Conservation (phyloP, 1,284 basidiomycete genomes). For the Neotropicomus parvogracilis region DNA sequence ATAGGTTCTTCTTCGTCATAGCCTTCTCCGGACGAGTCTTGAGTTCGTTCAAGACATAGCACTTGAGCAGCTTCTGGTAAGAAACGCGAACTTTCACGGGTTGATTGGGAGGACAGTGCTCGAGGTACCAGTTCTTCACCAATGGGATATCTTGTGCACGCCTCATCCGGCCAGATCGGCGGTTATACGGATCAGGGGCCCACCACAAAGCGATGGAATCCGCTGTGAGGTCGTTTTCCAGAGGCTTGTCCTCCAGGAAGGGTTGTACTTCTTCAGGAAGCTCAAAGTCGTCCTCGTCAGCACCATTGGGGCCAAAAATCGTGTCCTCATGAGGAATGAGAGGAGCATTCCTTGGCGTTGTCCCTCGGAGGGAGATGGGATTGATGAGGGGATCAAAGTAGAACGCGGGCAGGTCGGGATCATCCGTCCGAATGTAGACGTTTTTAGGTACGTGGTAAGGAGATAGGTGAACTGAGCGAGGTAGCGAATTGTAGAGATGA, state of each 20-base stretch:
- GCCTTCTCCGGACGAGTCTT: slow-evolving; percentile 89
- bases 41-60: slow-evolving; percentile 93
- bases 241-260: slow-evolving; percentile 77
- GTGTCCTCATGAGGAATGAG: slow-evolving; percentile 87
- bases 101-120: slow-evolving; percentile 95
- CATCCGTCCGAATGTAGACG: slow-evolving; percentile 98
- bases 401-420: slow-evolving; percentile 98
- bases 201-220: slow-evolving; percentile 99
- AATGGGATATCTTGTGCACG: slow-evolving; percentile 94
- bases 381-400: slow-evolving; percentile 99
- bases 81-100: slow-evolving; percentile 98
- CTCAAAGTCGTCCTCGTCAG: slow-evolving; percentile 86
- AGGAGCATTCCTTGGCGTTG: slow-evolving; percentile 78
- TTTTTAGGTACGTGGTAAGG: slow-evolving; percentile 95
- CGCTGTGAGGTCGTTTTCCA: slow-evolving; percentile 91
- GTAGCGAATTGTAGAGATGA: slow-evolving; percentile 97
- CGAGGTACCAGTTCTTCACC: slow-evolving; percentile 97
- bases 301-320: slow-evolving; percentile 83
- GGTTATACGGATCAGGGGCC: slow-evolving; percentile 95
- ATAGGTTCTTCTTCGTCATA: slow-evolving; percentile 96
- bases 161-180: slow-evolving; percentile 89
- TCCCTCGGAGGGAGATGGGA: slow-evolving; percentile 87
- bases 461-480: slow-evolving; percentile 90
- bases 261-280: slow-evolving; percentile 80
- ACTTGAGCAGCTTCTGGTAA: slow-evolving; percentile 98